phyloP scores from a whole-genome alignment of 1,139 yeast genomes.

The Sugiyamaella grinbergsii region DNA sequence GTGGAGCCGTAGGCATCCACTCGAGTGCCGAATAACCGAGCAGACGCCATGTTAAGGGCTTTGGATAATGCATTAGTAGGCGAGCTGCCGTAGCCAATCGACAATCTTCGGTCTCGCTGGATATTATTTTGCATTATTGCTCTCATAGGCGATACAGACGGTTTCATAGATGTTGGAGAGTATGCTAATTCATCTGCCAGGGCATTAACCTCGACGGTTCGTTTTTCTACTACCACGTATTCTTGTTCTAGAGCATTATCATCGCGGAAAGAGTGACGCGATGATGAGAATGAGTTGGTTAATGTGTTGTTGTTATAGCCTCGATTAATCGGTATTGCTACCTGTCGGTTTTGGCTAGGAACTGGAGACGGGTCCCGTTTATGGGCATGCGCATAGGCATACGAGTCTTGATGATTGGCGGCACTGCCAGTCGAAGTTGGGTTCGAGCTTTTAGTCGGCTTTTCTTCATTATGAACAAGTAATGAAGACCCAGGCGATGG shows the following conservation, averaged over 20 bases:
- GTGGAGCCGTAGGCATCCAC: slow-evolving; percentile 33
- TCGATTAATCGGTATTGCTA: slow-evolving; percentile 4
- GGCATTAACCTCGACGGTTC: slow-evolving; percentile 93
- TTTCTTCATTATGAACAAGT: slow-evolving; percentile 17
- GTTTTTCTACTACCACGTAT: slow-evolving; percentile 91
- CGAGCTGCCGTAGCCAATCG: slow-evolving; percentile 54
- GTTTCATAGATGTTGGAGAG: slow-evolving; percentile 29
- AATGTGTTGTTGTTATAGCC: slow-evolving; percentile 3
- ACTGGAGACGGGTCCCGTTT: background rate
- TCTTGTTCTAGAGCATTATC: slow-evolving; percentile 46
- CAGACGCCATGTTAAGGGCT: slow-evolving; percentile 86
- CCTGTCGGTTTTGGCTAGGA: background rate
- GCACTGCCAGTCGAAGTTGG: background rate
- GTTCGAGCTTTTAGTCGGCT: slow-evolving; percentile 3
- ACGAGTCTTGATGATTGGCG: background rate
- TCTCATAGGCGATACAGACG: slow-evolving; percentile 18
- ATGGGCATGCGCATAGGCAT: too few species aligned
- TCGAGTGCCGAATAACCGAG: slow-evolving; percentile 71
- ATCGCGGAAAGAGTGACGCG: slow-evolving; percentile 7
- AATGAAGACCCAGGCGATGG: slow-evolving; percentile 37
- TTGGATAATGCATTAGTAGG: slow-evolving; percentile 88
- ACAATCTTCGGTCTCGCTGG: slow-evolving; percentile 35
- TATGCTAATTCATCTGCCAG: slow-evolving; percentile 81
- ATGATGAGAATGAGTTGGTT: background rate
- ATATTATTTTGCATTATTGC: slow-evolving; percentile 11